A percentile compares a stretch with the other conserved stretches of the same genome.
Conservation (phyloP, 2,329 filamentous ascomycete species). For the Cytospora schulzeri region DNA sequence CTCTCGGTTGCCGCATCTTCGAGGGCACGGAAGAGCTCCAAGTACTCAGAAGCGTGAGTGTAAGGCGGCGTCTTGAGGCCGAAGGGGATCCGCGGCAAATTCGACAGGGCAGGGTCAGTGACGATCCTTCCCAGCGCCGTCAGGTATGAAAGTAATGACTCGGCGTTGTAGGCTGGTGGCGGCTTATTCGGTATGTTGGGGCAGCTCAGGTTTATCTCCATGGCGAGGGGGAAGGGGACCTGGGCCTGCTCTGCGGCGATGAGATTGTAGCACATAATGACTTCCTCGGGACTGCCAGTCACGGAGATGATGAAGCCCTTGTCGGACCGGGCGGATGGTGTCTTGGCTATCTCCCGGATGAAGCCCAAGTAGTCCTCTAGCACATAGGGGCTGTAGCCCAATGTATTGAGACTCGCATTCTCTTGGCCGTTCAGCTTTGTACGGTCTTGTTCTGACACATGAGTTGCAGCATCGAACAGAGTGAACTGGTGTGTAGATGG, state of each 20-base stretch:
- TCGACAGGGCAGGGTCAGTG: not conserved
- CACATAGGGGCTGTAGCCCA: slow-evolving; percentile 71
- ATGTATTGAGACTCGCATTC: slow-evolving; percentile 63
- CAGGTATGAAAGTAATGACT: slow-evolving; percentile 58
- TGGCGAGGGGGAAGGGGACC: slow-evolving; percentile 55
- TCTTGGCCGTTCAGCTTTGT: slow-evolving; percentile 28
- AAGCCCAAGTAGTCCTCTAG: slow-evolving; percentile 62
- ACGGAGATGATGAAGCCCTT: slow-evolving; percentile 73
- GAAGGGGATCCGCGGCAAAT: slow-evolving; percentile 39
- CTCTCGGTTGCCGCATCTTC: slow-evolving; percentile 32
- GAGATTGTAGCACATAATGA: slow-evolving; percentile 56
- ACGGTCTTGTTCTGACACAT: slow-evolving; percentile 30
- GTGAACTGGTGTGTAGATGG: slow-evolving; percentile 62
- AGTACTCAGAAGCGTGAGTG: slow-evolving; percentile 69
- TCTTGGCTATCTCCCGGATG: slow-evolving; percentile 50
- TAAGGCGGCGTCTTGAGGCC: slow-evolving; percentile 80
- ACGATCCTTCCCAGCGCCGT: slow-evolving; percentile 39
- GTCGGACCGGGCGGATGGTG: slow-evolving; percentile 24
- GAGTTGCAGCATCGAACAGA: slow-evolving; percentile 56
- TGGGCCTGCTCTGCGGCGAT: slow-evolving; percentile 45
- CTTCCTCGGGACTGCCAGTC: slow-evolving; percentile 63
- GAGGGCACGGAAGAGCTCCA: slow-evolving; percentile 56
- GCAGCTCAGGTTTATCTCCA: slow-evolving; percentile 79
- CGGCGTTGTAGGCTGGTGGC: slow-evolving; percentile 68
- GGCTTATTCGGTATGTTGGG: slow-evolving; percentile 71